Base-by-base conservation (phyloP, 768 basidiomycete species). In the Russula dissimulans region DNA sequence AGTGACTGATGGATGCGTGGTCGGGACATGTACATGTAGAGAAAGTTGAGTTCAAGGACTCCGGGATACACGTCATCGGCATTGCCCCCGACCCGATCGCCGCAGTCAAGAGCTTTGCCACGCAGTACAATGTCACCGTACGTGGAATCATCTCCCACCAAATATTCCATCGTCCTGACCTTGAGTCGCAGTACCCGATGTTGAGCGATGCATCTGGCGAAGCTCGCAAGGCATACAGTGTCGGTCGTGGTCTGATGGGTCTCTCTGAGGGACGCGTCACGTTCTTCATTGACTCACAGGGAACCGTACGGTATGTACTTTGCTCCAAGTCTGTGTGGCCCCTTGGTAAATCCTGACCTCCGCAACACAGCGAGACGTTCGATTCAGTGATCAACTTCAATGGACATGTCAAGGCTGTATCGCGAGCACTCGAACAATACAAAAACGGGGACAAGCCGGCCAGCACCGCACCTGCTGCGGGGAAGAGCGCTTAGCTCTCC, bases 31-130 rank as follows among this genome's bases (percentile, higher is more conserved):
- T 34, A 7, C 48, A 52, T 48, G 18, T 62, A 87, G 87, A 83
- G 66, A 82, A 83, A 60, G 78, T 83, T 67, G 75, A 76, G 29
- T 92, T 87, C 72, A 82, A 84, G 68, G 74, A 79, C 44, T 80
- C 77, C 34, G 81, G 83, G 38, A 79, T 88, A 38, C 75, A 80
- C 47, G 77, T 94, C 38, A 74, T 94, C 39, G 91, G 91, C 9
- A 76, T 94, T 63, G 87, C 86, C 67, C 76, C 81, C 18, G 88
- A 93, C 69, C 69, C 85, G 0, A 82, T 89, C 22, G 78, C 80
- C 53, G 85, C 85, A 65, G 87, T 92, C 72, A 85, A 85, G 71
- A 67, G 74, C 6, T 93, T 91, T 69, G 88, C 83, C 8, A 85
- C 88, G 65, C 83, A 85, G 64, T 67, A 89, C 60, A 80, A 82